Evolutionary conservation across 805 yeast species (phyloP).

Genomic region (Pichia kluyveri): DNA sequence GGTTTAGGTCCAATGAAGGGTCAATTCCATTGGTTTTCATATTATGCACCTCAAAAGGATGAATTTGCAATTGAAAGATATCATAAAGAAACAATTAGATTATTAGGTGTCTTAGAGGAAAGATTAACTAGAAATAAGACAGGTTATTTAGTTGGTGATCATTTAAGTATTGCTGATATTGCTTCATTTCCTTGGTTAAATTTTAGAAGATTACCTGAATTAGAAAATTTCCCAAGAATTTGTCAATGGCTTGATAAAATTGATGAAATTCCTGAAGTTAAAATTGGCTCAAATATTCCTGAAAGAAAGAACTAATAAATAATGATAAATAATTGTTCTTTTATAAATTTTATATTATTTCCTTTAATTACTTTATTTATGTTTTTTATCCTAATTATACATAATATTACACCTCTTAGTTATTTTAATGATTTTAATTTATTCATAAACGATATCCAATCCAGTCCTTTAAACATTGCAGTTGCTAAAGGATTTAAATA

Average conservation of each 20-base stretch:
- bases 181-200: constrained; percentile 39
- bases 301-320: neutral
- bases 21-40: constrained; percentile 41
- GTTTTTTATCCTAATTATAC: too few species aligned
- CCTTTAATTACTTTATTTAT: neutral
- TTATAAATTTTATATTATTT: too few species aligned
- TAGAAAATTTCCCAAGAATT: constrained; percentile 31
- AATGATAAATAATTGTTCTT: neutral
- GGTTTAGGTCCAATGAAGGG: constrained; percentile 58
- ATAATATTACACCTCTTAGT: too few species aligned
- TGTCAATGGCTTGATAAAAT: constrained; percentile 33
- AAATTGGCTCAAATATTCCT: constrained; percentile 22
- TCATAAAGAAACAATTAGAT: constrained; percentile 40
- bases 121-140: constrained; percentile 36
- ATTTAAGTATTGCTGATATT: constrained; percentile 51
- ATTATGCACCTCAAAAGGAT: constrained; percentile 39
- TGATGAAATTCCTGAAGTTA: constrained; percentile 25
- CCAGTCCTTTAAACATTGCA: constrained; percentile 27
- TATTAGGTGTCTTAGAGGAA: constrained; percentile 45
- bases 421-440: neutral
- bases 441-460: constrained; percentile 22
- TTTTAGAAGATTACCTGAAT: constrained; percentile 4
- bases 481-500: constrained; percentile 31
- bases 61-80: constrained; percentile 48
- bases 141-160: constrained; percentile 55